Evolutionary conservation across 2,329 filamentous ascomycete genomes (phyloP).

Genomic region (Apiospora phragmitis): DNA sequence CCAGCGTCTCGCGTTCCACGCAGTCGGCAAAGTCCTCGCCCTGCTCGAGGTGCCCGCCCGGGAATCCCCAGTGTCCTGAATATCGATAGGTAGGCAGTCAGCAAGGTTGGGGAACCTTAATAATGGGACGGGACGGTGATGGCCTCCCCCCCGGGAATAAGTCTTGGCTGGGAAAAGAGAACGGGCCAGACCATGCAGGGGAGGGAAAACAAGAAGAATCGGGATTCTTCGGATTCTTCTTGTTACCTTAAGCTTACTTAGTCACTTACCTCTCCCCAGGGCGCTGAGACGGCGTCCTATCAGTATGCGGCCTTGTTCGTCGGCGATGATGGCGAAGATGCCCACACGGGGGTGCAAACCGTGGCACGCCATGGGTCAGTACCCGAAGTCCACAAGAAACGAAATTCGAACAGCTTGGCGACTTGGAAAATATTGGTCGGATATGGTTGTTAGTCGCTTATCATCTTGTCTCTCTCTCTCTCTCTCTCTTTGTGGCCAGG

Average conservation of each 20-base stretch:
- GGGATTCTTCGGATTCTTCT: neutral
- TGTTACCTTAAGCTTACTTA: neutral
- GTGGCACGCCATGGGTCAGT: neutral
- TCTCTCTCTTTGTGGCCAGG: too few species aligned
- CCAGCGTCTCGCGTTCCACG: conserved; percentile 19
- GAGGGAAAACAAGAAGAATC: too few species aligned
- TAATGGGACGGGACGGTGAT: neutral
- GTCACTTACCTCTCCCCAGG: conserved; percentile 5
- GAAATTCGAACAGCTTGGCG: neutral
- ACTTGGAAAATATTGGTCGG: neutral
- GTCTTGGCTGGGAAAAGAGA: neutral
- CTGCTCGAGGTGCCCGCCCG: conserved; percentile 20
- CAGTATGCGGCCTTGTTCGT: neutral
- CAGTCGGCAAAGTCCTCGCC: conserved; percentile 17
- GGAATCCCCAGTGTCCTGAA: conserved; percentile 14
- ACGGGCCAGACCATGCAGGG: neutral
- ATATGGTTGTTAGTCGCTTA: too few species aligned
- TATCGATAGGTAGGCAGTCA: neutral
- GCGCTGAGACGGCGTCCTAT: conserved; percentile 6
- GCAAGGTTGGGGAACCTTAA: neutral
- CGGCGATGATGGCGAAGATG: conserved; percentile 8
- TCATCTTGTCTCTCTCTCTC: too few species aligned
- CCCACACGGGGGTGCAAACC: conserved; percentile 9
- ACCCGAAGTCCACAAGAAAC: neutral
- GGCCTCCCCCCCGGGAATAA: neutral